Conservation (phyloP, 768 basidiomycete genomes). For the Sarcomyxa edulis region DNA sequence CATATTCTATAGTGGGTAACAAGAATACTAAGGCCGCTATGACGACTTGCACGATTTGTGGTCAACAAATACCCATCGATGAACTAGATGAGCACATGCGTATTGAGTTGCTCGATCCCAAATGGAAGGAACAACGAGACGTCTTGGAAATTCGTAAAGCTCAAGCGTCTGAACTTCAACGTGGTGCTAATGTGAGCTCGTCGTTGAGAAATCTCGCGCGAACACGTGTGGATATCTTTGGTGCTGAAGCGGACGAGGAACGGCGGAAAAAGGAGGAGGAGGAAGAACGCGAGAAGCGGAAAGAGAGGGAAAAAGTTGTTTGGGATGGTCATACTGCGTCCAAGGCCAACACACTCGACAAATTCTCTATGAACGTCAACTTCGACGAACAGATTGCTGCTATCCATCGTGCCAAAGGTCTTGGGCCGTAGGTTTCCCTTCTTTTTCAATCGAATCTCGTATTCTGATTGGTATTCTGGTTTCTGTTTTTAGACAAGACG, state of each 20-base stretch:
- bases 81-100: conserved; percentile 98
- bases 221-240: conserved; percentile 97
- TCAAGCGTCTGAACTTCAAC: conserved; percentile 81
- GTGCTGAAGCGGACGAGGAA: conserved; percentile 90
- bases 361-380: conserved; percentile 89
- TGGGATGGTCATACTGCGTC: conserved; percentile 99
- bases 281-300: conserved; percentile 72
- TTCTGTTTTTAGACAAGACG: conserved; percentile 50
- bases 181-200: conserved; percentile 89
- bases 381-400: conserved; percentile 98
- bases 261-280: conserved; percentile 83
- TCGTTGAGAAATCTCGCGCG: conserved; percentile 91
- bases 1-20: conserved; percentile 50
- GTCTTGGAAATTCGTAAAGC: conserved; percentile 84
- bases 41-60: conserved; percentile 89
- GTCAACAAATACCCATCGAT: conserved; percentile 94
- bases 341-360: conserved; percentile 87
- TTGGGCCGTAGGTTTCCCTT: conserved; percentile 63
- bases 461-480: conserved; percentile 9
- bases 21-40: conserved; percentile 64
- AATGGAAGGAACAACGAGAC: conserved; percentile 96
- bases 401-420: conserved; percentile 89
- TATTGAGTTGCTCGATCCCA: conserved; percentile 94
- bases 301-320: conserved; percentile 90
- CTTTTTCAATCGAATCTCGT: too few species aligned